Base-by-base conservation (phyloP, 2,329 filamentous ascomycete species). In the Clonostachys byssicola region DNA sequence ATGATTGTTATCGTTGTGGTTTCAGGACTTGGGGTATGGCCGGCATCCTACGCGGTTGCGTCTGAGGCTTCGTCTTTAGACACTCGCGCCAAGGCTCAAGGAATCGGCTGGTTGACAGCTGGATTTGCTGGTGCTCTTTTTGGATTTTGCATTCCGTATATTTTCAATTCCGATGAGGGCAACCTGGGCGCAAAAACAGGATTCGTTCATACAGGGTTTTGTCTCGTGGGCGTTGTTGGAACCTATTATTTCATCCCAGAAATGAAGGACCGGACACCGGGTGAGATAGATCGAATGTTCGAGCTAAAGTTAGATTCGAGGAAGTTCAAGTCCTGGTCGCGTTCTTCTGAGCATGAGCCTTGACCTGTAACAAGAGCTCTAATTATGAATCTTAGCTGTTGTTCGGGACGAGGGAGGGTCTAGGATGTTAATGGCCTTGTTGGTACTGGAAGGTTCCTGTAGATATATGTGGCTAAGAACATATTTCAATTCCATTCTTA, bases 171-270 rank as follows among this genome's bases (percentile, higher is more conserved):
- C 0, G 60, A 55, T 6, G 52, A 56, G 5, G 67, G 60, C 9
- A 64, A 70, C 49, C 53, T 73, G 17, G 62, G 66, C 30, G 67
- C 64, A 2, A 70, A 69, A 56, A 70, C 67, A 3, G 69, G 67
- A 0, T 70, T 71, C 34, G 56, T 73, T 1, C 73, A 62, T 48
- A 60, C 63, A 1, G 67, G 59, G 0, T 59, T 67, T 12, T 69
- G 66, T 51, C 49, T 63, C 3, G 46, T 68, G 2, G 61, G 64
- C 16, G 57, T 67, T 3, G 47, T 61, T 2, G 42, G 70, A 0
- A 67, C 70, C 0, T 82, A 66, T 62, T 60, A 67, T 12, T 62
- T 64, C 35, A 61, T 81, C 1, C 78, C 79, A 0, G 78, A 83
- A 55, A 80, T 78, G 62, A 74, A 73, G 57, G 72, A 72, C 5